Base-by-base conservation (phyloP, 78 protist species). In the Polysphondylium violaceum region DNA sequence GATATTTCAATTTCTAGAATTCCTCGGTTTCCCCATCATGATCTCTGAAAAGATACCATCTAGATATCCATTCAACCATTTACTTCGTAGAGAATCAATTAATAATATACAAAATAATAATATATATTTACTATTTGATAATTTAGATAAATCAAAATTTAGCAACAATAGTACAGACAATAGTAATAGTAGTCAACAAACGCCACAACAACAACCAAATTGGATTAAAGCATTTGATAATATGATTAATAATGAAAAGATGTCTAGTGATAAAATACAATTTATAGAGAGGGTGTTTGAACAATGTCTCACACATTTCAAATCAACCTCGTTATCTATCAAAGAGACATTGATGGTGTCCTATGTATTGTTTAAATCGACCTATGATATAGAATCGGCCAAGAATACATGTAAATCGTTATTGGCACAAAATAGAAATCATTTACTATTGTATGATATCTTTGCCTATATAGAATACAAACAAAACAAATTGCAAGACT, bases 1-100 rank as follows among this genome's bases (percentile, higher is more conserved):
- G 47, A 59, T 81, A 12, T 81, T 36, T 58, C 90, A 81, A 59
- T 81, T 58, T 33, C 14, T 81, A 17, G 90, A 81, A 9, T 81
- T 81, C 29, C 12, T 81, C 6, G 90, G 90, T 69, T 40, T 77
- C 7, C 65, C 87, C 23, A 60, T 33, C 29, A 21, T 59, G 36
- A 35, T 27, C 31, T 47, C 38, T 44, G 40, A 77, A 33, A 47
- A 40, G 31, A 14, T 74, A 36, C 81, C 41, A 36, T 51, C 78
- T 17, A 51, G 81, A 36, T 55, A 6, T n/a, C 47, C 79, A 23
- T 81, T 36, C 33, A 9, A 50, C 9, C 67, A 69, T 58, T n/a
- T 51, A 27, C 23, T 65, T 29, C 19, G 90, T n/a, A 29, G 78
- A 65, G 90, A 81, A 23, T 81, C 90, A 16, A 55, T 58, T n/a